A percentile compares a stretch with the other conserved stretches of the same genome.
phyloP scores from a whole-genome alignment of 2,329 filamentous ascomycete species.

The Sporothrix euskadiensis region DNA sequence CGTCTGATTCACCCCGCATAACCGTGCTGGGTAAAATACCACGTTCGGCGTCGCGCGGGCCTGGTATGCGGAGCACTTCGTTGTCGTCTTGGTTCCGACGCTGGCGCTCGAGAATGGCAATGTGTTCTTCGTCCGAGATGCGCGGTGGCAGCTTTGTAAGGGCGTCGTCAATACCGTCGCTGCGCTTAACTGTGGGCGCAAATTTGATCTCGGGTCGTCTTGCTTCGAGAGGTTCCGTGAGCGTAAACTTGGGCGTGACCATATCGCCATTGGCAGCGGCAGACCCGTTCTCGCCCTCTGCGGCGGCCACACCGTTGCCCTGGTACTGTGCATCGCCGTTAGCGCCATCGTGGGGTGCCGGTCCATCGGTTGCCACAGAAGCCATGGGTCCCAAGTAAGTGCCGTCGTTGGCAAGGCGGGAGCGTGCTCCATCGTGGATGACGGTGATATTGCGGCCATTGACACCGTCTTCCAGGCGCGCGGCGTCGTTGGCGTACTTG shows the following conservation, averaged over 20 bases:
- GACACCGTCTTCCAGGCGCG: slow-evolving; percentile 62
- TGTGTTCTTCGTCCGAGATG: slow-evolving; percentile 71
- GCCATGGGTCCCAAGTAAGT: slow-evolving; percentile 49
- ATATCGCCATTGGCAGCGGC: slow-evolving; percentile 4
- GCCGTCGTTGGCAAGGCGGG: slow-evolving; percentile 62
- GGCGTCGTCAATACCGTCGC: slow-evolving; percentile 56
- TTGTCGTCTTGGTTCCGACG: slow-evolving; percentile 66
- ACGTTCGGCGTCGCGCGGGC: slow-evolving; percentile 84
- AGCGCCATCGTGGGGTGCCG: not conserved
- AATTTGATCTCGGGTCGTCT: slow-evolving; percentile 62
- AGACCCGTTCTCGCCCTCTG: not conserved
- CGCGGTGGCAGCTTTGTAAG: slow-evolving; percentile 53
- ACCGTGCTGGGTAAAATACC: slow-evolving; percentile 68
- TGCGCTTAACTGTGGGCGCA: slow-evolving; percentile 64
- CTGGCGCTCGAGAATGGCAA: slow-evolving; percentile 84
- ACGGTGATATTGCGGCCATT: slow-evolving; percentile 66
- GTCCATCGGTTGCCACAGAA: slow-evolving; percentile 2
- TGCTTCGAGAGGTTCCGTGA: slow-evolving; percentile 33
- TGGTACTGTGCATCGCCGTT: not conserved
- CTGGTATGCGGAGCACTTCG: slow-evolving; percentile 75
- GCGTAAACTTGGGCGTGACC: slow-evolving; percentile 19
- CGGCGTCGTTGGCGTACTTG: slow-evolving; percentile 47
- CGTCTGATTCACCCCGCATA: slow-evolving; percentile 40
- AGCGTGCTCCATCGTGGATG: slow-evolving; percentile 57
- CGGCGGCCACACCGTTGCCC: not conserved